phyloP scores from a whole-genome alignment of 2,329 filamentous ascomycete species.

The Fusarium sp. region DNA sequence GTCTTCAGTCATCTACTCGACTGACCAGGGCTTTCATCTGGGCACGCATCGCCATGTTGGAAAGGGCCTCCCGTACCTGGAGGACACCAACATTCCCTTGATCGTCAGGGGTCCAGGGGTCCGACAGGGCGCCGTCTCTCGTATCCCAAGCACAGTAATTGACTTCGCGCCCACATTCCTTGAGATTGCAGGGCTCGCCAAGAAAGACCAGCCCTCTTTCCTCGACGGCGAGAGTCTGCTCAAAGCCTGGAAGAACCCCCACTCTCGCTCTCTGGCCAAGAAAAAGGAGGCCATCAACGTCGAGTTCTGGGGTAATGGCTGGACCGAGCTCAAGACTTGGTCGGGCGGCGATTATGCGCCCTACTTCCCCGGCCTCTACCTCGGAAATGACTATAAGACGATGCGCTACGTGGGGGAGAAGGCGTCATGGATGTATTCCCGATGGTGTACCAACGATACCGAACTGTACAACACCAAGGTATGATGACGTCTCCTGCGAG shows the following conservation, averaged over 20 bases:
- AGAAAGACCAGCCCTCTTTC: conserved; percentile 35
- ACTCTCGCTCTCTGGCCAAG: neutral
- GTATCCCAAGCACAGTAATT: conserved; percentile 37
- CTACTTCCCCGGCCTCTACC: too few species aligned
- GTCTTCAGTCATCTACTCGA: conserved; percentile 20
- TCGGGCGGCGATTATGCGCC: too few species aligned
- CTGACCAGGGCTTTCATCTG: conserved; percentile 45
- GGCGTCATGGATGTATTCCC: too few species aligned
- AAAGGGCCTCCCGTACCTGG: conserved; percentile 43
- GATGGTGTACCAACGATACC: too few species aligned
- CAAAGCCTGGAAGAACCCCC: conserved; percentile 37
- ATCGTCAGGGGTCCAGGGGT: conserved; percentile 44
- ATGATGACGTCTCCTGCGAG: too few species aligned
- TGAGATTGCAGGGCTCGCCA: conserved; percentile 42
- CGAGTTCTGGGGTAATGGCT: conserved; percentile 5
- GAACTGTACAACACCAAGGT: too few species aligned
- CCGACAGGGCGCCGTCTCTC: conserved; percentile 27
- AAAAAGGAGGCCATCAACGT: conserved; percentile 6
- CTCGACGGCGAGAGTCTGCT: conserved; percentile 46
- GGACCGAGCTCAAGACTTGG: too few species aligned
- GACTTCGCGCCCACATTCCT: conserved; percentile 43
- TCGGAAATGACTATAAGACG: too few species aligned
- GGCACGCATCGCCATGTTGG: conserved; percentile 42
- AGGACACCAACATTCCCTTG: conserved; percentile 46
- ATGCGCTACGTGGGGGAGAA: too few species aligned